Base-by-base conservation (phyloP, 1,284 basidiomycete genomes). In the Heterobasidion irregulare region DNA sequence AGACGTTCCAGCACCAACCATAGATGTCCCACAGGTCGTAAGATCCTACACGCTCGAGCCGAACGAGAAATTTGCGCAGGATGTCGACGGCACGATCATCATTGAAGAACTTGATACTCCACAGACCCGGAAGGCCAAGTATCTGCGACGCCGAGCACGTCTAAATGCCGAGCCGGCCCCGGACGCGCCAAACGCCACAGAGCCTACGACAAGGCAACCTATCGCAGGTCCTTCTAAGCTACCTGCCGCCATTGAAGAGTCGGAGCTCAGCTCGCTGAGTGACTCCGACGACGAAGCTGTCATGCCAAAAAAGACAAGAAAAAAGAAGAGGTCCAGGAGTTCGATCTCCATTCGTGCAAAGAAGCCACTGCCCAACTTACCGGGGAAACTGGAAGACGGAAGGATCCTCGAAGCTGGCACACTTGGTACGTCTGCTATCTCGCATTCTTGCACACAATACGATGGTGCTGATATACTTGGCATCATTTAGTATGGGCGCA, bases 61-160 rank as follows among this genome's bases (percentile, higher is more conserved):
- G 12, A 60, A 60, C 41, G 57, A 56, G 59, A 52, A 36, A 7
- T 53, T 61, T 3, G 54, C 54, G 16, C 51, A 53, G 58, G 63
- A 68, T 48, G 61, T 68, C 32, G 69, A 68, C 53, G 77, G 76
- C 18, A 72, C 69, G 54, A 73, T 83, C 52, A 76, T 84, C 56
- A 77, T 88, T 56, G 85, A 89, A 63, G 78, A 82, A 54, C 70
- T 88, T 18, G 86, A 88, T 61, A 83, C 85, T 1, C 86, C 86
- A 38, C 76, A 76, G 6, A 83, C 75, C 38, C 78, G 86, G 4
- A 74, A 77, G 53, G 75, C 79, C 64, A 86, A 83, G 65, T 72
- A 73, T 32, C 64, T 70, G 54, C 74, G 19, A 13, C 51, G 38
- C 16, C 36, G 15, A 13, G n/a, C 16, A 53, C 13, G 41, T 32